These are phyloP conservation scores for Metarhizium album DNA, from an alignment of 2,329 filamentous ascomycete species.

Conservation along the genomic window DNA sequence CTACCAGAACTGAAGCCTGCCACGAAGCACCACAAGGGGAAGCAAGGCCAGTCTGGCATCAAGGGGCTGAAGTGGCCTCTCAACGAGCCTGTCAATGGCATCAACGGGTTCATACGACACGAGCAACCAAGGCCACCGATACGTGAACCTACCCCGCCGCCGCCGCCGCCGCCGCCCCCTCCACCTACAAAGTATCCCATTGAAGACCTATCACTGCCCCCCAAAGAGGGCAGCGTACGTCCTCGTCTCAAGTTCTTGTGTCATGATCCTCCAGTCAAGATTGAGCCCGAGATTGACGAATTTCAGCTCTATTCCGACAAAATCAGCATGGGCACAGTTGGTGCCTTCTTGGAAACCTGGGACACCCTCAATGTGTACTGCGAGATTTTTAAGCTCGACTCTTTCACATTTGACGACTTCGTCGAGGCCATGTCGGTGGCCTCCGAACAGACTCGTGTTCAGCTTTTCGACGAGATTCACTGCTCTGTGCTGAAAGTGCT, in stretches of 20 bases:
- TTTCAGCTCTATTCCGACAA: constrained; percentile 23
- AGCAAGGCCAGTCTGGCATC: constrained; percentile 27
- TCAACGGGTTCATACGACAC: constrained; percentile 18
- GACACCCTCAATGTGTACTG: constrained; percentile 98
- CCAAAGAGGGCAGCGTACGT: constrained; percentile 53
- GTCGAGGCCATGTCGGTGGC: constrained; percentile 75
- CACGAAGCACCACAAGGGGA: constrained; percentile 57
- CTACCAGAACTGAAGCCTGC: constrained; percentile 66
- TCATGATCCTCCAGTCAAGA: constrained; percentile 45
- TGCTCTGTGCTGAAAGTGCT: constrained; percentile 84
- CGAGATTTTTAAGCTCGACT: constrained; percentile 86
- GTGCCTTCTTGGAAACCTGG: constrained; percentile 81
- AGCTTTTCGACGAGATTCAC: constrained; percentile 82
- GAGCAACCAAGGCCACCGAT: background rate
- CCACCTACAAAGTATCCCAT: constrained; percentile 88
- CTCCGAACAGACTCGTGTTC: constrained; percentile 62
- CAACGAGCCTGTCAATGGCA: constrained; percentile 21
- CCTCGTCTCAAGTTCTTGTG: constrained; percentile 72
- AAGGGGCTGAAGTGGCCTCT: constrained; percentile 34
- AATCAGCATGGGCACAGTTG: constrained; percentile 77
- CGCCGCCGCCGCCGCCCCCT: constrained; percentile 49
- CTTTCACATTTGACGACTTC: constrained; percentile 96
- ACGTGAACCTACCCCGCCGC: constrained; percentile 31
- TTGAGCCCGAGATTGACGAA: constrained; percentile 24
- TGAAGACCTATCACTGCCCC: constrained; percentile 77